phyloP scores from a whole-genome alignment of 1,284 basidiomycete genomes.

The Athelia sp. region DNA sequence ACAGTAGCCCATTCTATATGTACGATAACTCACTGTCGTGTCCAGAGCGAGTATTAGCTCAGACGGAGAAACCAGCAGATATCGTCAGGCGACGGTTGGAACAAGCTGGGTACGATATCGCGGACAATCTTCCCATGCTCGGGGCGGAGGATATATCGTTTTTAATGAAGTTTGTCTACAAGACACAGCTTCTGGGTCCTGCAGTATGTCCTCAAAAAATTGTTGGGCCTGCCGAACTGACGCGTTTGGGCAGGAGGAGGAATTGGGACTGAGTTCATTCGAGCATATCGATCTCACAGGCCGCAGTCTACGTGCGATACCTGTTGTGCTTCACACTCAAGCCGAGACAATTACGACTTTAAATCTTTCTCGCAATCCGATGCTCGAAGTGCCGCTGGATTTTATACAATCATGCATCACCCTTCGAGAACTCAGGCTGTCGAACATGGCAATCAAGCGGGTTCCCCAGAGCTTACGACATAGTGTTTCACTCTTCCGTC shows the following conservation, averaged over 20 bases:
- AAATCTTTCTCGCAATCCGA: constrained; percentile 91
- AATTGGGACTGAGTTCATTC: constrained; percentile 70
- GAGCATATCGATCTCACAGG: constrained; percentile 85
- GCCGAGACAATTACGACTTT: constrained; percentile 85
- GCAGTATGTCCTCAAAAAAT: constrained; percentile 40
- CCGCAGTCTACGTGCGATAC: constrained; percentile 84
- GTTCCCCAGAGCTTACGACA: constrained; percentile 84
- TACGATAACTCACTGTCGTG: constrained; percentile 5
- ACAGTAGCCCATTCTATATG: constrained; percentile 9
- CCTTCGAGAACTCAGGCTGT: constrained; percentile 83
- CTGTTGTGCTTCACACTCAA: constrained; percentile 84
- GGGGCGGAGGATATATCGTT: constrained; percentile 84
- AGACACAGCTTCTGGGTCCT: constrained; percentile 63
- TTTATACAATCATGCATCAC: constrained; percentile 89
- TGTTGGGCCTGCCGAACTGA: neutral
- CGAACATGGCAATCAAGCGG: constrained; percentile 94
- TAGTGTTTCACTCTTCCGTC: constrained; percentile 70
- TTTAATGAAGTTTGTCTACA: constrained; percentile 86
- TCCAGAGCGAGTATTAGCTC: constrained; percentile 76
- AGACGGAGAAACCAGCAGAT: constrained; percentile 81
- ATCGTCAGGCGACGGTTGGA: constrained; percentile 83
- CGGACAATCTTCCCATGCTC: constrained; percentile 78
- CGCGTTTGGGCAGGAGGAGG: constrained; percentile 52
- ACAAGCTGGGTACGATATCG: constrained; percentile 87
- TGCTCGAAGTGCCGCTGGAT: constrained; percentile 94